Conservation (phyloP, 495 filamentous ascomycete genomes). For the Penicillium crystallinum region DNA sequence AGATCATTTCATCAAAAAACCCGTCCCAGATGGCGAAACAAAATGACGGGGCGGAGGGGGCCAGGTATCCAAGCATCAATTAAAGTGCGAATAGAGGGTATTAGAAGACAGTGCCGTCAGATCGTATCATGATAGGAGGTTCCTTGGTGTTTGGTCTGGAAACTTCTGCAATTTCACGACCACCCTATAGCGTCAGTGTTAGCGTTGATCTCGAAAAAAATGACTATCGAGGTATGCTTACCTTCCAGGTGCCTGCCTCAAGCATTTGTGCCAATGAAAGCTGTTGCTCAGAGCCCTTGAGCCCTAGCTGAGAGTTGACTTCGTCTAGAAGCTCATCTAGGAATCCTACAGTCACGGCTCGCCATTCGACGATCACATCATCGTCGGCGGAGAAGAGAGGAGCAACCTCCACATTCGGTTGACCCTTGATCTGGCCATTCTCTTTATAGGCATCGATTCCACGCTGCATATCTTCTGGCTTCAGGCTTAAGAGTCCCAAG, state of each 20-base stretch:
- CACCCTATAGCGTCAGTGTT: constrained; percentile 57
- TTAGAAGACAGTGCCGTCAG: constrained; percentile 94
- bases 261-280: constrained; percentile 63
- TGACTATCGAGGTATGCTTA: constrained; percentile 26
- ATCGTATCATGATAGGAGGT: constrained; percentile 92
- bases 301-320: constrained; percentile 57
- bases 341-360: constrained; percentile 61
- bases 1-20: constrained; percentile 29
- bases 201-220: constrained; percentile 15
- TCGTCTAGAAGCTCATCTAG: constrained; percentile 56
- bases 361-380: constrained; percentile 69
- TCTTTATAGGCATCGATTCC: constrained; percentile 67
- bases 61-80: constrained; percentile 34
- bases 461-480: constrained; percentile 51
- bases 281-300: constrained; percentile 43
- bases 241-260: constrained; percentile 79
- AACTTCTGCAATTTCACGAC: constrained; percentile 92
- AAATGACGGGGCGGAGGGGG: constrained; percentile 15
- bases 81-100: constrained; percentile 24
- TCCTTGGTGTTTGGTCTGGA: constrained; percentile 94
- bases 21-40: constrained; percentile 6
- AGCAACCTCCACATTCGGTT: constrained; percentile 63
- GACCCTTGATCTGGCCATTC: constrained; percentile 69
- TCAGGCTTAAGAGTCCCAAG: constrained; percentile 57
- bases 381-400: constrained; percentile 60